These are phyloP conservation scores for Phytophthora pseudosyringae DNA, from an alignment of 352 stramenopile genomes.

Conservation along the genomic window DNA sequence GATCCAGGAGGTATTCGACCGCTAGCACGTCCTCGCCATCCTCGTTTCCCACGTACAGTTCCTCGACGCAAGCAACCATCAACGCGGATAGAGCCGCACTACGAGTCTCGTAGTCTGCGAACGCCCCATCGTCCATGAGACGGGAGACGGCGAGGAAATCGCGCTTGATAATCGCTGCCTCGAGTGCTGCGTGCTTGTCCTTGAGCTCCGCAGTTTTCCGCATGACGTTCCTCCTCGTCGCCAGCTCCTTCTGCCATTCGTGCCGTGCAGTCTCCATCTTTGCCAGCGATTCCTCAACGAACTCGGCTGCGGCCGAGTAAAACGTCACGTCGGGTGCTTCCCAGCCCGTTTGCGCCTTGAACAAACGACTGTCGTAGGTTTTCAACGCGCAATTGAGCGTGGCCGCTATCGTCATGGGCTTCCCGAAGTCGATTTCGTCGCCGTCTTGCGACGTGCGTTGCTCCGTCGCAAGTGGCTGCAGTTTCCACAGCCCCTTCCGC, in stretches of 20 bases:
- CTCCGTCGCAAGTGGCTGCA: constrained; percentile 47
- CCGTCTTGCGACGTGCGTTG: not conserved
- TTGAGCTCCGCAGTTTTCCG: constrained; percentile 53
- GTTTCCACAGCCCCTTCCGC: constrained; percentile 50
- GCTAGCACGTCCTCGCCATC: constrained; percentile 61
- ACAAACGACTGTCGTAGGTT: constrained; percentile 53
- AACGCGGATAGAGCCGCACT: constrained; percentile 46
- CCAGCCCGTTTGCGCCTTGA: constrained; percentile 40
- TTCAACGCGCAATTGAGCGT: constrained; percentile 56
- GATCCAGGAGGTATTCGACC: constrained; percentile 67
- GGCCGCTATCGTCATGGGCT: constrained; percentile 51
- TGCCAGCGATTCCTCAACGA: constrained; percentile 36
- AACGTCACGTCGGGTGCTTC: constrained; percentile 27
- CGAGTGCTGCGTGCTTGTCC: constrained; percentile 51
- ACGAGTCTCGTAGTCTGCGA: constrained; percentile 70
- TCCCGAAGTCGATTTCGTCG: constrained; percentile 12
- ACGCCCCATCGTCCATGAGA: constrained; percentile 65
- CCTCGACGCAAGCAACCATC: constrained; percentile 63
- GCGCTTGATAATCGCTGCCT: constrained; percentile 47
- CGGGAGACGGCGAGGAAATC: constrained; percentile 47
- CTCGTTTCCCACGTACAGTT: constrained; percentile 61
- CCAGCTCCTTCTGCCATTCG: constrained; percentile 41
- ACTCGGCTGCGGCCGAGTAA: constrained; percentile 46
- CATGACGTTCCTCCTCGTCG: constrained; percentile 51
- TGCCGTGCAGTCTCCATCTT: constrained; percentile 24